A percentile compares a stretch with the other conserved stretches of the same genome.
Evolutionary conservation across 345 rosid species (phyloP).

Genomic region (Eucalyptus pauciflora): DNA sequence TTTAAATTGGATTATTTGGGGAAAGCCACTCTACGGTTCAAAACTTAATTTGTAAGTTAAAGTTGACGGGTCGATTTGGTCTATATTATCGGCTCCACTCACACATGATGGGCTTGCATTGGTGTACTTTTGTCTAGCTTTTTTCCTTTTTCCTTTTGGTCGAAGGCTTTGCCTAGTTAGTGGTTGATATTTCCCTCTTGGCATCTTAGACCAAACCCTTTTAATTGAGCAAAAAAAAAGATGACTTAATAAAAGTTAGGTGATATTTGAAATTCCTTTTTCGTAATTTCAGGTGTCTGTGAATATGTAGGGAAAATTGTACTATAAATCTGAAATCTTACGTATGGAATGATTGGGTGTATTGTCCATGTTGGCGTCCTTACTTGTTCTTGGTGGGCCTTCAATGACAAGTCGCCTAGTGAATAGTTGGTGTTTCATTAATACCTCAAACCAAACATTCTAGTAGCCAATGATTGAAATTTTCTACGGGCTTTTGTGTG

Average conservation of each 20-base stretch:
- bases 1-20: not conserved
- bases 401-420: not conserved
- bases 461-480: not conserved
- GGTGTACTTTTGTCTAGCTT: not conserved
- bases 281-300: not conserved
- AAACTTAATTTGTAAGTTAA: not conserved
- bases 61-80: not conserved
- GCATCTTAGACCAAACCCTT: not conserved
- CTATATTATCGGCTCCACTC: fast-evolving
- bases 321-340: not conserved
- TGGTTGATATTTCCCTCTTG: not conserved
- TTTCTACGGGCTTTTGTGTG: fast-evolving
- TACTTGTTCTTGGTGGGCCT: not conserved
- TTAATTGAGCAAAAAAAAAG: not conserved
- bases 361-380: fast-evolving
- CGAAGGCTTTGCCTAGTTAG: not conserved
- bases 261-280: not conserved
- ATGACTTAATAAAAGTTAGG: not conserved
- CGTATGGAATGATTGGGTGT: not conserved
- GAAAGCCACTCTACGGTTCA: not conserved
- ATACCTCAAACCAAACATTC: not conserved
- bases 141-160: too few relatives aligned
- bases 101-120: not conserved
- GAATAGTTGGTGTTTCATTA: not conserved
- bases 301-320: not conserved